These are phyloP conservation scores for Ogataea nonfermentans DNA, from an alignment of 805 yeast genomes.

Conservation along the genomic window DNA sequence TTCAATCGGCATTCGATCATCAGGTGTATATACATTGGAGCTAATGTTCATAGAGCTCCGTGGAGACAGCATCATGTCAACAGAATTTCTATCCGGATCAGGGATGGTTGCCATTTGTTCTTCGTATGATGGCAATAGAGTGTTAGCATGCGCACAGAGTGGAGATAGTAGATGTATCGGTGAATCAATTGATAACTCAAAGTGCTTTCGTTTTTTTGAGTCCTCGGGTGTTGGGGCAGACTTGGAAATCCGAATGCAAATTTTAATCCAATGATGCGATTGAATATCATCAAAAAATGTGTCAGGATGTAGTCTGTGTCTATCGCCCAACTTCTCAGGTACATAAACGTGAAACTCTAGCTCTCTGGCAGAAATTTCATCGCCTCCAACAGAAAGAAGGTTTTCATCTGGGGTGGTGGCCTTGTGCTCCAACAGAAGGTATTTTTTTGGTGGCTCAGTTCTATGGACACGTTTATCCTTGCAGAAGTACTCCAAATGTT, in stretches of 20 bases:
- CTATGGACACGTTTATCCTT: constrained; percentile 84
- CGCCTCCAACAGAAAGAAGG: constrained; percentile 41
- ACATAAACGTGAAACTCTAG: constrained; percentile 84
- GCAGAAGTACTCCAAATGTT: constrained; percentile 88
- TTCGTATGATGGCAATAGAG: constrained; percentile 70
- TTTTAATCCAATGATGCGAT: constrained; percentile 93
- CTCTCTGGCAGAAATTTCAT: constrained; percentile 69
- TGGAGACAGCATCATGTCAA: constrained; percentile 31
- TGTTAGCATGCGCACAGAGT: constrained; percentile 76
- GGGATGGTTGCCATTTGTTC: constrained; percentile 21
- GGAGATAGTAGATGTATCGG: constrained; percentile 83
- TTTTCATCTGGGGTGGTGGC: constrained; percentile 52
- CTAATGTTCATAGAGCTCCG: constrained; percentile 30
- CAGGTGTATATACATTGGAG: constrained; percentile 57
- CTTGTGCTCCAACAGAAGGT: constrained; percentile 73
- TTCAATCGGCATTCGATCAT: constrained; percentile 39
- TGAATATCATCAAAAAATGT: constrained; percentile 77
- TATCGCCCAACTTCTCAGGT: constrained; percentile 63
- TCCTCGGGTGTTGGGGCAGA: constrained; percentile 49
- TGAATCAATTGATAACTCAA: constrained; percentile 91
- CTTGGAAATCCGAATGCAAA: constrained; percentile 76
- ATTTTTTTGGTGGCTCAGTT: constrained; percentile 85
- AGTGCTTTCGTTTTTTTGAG: constrained; percentile 71
- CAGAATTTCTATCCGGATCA: constrained; percentile 7
- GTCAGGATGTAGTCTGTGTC: constrained; percentile 74